Conservation (phyloP, 1,284 basidiomycete genomes). For the Boletus semigastroideus region DNA sequence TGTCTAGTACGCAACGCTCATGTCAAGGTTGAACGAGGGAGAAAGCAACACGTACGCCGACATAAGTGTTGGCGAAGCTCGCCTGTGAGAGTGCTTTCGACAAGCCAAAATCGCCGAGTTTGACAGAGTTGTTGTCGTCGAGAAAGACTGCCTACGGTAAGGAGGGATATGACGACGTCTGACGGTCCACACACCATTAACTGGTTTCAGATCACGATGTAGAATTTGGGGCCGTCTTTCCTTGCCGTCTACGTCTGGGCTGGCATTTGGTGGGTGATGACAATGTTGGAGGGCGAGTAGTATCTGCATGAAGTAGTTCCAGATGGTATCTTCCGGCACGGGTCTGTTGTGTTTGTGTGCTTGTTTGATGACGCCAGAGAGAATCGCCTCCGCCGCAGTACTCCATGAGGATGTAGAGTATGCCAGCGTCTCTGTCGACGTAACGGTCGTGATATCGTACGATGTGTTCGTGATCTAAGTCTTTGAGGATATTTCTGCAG, state of each 20-base stretch:
- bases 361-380: conserved; percentile 83
- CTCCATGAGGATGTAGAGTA: conserved; percentile 96
- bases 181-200: conserved; percentile 70
- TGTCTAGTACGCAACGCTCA: conserved; percentile 52
- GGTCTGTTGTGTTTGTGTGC: conserved; percentile 64
- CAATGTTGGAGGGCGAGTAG: conserved; percentile 90
- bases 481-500: conserved; percentile 90
- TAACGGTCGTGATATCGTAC: conserved; percentile 91
- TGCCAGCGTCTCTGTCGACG: conserved; percentile 88
- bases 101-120: conserved; percentile 95
- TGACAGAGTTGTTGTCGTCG: conserved; percentile 76
- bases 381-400: conserved; percentile 94
- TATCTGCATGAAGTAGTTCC: conserved; percentile 95
- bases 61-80: conserved; percentile 93
- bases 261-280: conserved; percentile 71
- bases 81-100: conserved; percentile 88
- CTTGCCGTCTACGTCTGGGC: conserved; percentile 42
- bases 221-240: conserved; percentile 75
- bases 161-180: neutral
- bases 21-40: neutral
- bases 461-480: conserved; percentile 91
- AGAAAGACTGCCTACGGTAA: conserved; percentile 67
- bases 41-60: conserved; percentile 68
- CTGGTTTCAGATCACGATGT: conserved; percentile 94
- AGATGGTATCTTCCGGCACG: conserved; percentile 89